phyloP scores from a whole-genome alignment of 768 basidiomycete species.

The Lactarius akahatsu region DNA sequence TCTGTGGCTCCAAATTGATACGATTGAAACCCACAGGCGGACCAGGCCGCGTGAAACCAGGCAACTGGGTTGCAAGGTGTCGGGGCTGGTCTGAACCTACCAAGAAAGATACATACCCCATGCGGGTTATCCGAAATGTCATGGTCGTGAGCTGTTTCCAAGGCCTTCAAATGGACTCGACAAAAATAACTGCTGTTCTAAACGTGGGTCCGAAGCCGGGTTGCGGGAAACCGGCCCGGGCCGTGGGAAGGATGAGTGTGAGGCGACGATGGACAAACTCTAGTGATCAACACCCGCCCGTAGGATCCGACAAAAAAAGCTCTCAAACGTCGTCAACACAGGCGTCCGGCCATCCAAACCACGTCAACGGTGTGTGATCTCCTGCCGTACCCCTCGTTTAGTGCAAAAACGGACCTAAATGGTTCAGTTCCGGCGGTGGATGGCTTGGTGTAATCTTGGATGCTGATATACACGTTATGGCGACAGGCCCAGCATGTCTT shows the following conservation, averaged over 20 bases:
- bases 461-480: slow-evolving; percentile 39
- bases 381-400: slow-evolving; percentile 21
- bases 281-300: slow-evolving; percentile 24
- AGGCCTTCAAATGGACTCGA: no score
- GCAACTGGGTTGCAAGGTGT: no score
- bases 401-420: slow-evolving; percentile 35
- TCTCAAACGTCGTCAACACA: slow-evolving; percentile 40
- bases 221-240: not conserved
- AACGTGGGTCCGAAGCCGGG: no score
- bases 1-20: no score
- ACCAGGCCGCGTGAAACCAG: no score
- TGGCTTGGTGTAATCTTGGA: slow-evolving; percentile 34
- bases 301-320: slow-evolving; percentile 24
- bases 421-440: slow-evolving; percentile 39
- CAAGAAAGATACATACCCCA: no score
- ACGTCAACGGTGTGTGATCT: slow-evolving; percentile 42
- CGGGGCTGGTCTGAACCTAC: no score
- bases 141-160: no score
- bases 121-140: no score
- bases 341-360: slow-evolving; percentile 42
- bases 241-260: not conserved
- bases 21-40: no score
- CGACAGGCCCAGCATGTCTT: slow-evolving; percentile 52
- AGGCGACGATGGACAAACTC: slow-evolving; percentile 14
- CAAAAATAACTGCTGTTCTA: no score